phyloP scores from a whole-genome alignment of 441 rosid species.

The Capsella rubella region DNA sequence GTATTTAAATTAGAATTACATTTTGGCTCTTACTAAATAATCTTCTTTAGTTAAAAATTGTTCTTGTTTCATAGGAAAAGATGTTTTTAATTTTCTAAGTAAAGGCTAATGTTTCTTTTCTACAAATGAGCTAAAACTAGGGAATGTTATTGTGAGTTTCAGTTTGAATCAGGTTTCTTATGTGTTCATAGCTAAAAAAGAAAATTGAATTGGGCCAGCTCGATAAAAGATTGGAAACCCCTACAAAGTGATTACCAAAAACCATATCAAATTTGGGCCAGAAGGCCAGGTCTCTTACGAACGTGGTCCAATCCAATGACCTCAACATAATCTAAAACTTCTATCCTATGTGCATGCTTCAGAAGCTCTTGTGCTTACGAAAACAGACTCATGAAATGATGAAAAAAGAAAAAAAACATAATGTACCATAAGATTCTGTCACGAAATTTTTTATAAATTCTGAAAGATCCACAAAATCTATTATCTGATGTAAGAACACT shows the following conservation, averaged over 20 bases:
- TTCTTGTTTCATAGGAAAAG: not conserved
- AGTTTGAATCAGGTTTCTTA: not conserved
- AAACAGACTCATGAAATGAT: not conserved
- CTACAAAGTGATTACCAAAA: not conserved
- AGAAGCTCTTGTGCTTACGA: slow-evolving; percentile 6
- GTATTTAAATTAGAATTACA: not conserved
- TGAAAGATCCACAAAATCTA: slow-evolving; percentile 26
- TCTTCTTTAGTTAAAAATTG: not conserved
- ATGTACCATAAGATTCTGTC: not conserved
- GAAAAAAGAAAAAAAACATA: not conserved
- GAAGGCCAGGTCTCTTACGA: not conserved
- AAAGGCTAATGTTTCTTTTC: too few relatives aligned
- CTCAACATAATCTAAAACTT: not conserved
- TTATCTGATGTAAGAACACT: slow-evolving; percentile 27
- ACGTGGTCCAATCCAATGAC: slow-evolving; percentile 9
- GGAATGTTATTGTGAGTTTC: not conserved
- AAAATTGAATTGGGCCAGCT: not conserved
- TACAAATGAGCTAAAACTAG: not conserved
- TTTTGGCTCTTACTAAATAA: not conserved
- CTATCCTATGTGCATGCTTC: not conserved
- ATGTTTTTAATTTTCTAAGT: not conserved
- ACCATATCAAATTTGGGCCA: slow-evolving; percentile 20
- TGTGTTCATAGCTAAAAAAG: not conserved
- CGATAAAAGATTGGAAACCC: not conserved
- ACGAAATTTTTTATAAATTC: not conserved